phyloP scores from a whole-genome alignment of 331 rosid genomes.

The Malus hybrid region DNA sequence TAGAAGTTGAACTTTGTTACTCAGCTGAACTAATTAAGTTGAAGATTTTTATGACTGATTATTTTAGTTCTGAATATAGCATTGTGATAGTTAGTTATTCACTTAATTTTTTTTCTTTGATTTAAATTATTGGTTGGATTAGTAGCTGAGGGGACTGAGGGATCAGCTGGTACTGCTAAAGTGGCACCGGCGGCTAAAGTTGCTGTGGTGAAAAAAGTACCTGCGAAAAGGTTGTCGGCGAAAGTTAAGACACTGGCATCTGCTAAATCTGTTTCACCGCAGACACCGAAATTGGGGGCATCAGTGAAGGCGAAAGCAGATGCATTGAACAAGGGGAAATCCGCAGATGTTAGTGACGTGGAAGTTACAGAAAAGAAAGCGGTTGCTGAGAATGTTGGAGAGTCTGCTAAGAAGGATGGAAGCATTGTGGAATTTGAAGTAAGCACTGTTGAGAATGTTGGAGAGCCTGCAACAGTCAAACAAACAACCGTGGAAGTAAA shows the following conservation, averaged over 20 bases:
- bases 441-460: slow-evolving; percentile 17
- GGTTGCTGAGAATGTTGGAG: slow-evolving; percentile 15
- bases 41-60: too few species aligned
- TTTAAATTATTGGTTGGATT: neutral
- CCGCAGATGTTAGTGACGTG: neutral
- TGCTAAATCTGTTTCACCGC: slow-evolving; percentile 7
- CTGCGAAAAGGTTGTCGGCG: slow-evolving; percentile 18
- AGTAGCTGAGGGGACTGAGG: slow-evolving; percentile 25
- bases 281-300: slow-evolving; percentile 20
- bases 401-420: slow-evolving; percentile 25
- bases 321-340: slow-evolving; percentile 22
- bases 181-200: slow-evolving; percentile 10
- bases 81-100: neutral
- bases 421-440: slow-evolving; percentile 20
- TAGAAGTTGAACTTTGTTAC: neutral
- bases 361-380: neutral
- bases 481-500: slow-evolving; percentile 12
- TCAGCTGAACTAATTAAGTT: neutral
- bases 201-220: slow-evolving; percentile 19
- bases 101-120: neutral
- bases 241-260: slow-evolving; percentile 20
- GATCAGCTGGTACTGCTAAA: slow-evolving; percentile 14
- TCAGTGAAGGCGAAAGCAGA: slow-evolving; percentile 22
- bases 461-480: slow-evolving; percentile 9
- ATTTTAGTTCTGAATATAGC: too few species aligned